Evolutionary conservation across 2,329 filamentous ascomycete species (phyloP).

Genomic region (Beauveria scarabaeidicola): DNA sequence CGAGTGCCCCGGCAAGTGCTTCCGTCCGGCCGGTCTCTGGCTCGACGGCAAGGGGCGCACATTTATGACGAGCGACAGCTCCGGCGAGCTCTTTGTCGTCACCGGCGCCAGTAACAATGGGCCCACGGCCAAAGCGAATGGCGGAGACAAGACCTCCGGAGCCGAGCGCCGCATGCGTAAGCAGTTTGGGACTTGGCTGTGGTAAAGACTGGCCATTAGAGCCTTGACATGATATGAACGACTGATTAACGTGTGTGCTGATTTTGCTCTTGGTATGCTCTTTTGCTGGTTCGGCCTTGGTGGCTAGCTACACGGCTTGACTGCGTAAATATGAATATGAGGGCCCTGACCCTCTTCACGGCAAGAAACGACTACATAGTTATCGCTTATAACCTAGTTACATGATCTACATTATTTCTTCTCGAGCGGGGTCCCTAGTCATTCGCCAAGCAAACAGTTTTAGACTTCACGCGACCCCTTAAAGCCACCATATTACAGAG

Average conservation of each 20-base stretch:
- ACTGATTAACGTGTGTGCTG: too few species aligned
- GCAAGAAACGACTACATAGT: too few species aligned
- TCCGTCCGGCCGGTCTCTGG: conserved; percentile 43
- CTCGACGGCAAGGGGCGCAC: conserved; percentile 32
- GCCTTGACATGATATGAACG: background rate
- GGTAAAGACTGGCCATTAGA: background rate
- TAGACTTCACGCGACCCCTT: background rate
- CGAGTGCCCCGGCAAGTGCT: conserved; percentile 39
- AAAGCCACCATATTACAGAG: background rate
- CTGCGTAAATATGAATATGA: too few species aligned
- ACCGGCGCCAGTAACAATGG: conserved; percentile 10
- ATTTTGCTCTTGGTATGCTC: too few species aligned
- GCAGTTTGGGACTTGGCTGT: background rate
- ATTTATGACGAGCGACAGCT: conserved; percentile 45
- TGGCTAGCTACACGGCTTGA: too few species aligned
- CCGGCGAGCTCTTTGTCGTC: conserved; percentile 47
- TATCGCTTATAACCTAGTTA: too few species aligned
- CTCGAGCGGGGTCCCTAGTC: too few species aligned
- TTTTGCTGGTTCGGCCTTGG: too few species aligned
- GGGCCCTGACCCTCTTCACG: too few species aligned
- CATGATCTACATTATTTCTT: too few species aligned
- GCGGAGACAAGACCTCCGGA: background rate
- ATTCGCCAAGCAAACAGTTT: background rate
- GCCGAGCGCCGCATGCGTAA: background rate
- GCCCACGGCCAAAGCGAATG: background rate